These are phyloP conservation scores for Inosperma sp. DNA, from an alignment of 768 basidiomycete genomes.

Conservation along the genomic window DNA sequence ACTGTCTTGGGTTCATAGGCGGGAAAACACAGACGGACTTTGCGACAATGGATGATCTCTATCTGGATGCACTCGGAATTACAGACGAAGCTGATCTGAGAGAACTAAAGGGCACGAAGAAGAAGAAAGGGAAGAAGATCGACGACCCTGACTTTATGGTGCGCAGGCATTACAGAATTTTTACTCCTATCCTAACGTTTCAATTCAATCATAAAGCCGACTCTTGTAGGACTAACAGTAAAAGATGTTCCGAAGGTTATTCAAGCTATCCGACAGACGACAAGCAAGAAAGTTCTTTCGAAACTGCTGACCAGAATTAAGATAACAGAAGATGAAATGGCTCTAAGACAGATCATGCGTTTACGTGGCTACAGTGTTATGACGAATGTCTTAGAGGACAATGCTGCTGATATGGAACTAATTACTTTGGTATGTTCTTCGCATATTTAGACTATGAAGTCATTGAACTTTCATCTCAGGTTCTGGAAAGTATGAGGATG, in stretches of 20 bases:
- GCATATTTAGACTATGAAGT: background rate
- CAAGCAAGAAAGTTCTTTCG: slow-evolving; percentile 72
- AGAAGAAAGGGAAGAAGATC: slow-evolving; percentile 87
- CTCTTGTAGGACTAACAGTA: too few species aligned
- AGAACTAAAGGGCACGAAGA: slow-evolving; percentile 89
- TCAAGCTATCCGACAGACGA: slow-evolving; percentile 85
- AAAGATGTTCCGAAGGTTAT: slow-evolving; percentile 89
- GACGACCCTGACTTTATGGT: slow-evolving; percentile 90
- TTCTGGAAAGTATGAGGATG: slow-evolving; percentile 58
- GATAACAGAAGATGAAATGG: slow-evolving; percentile 80
- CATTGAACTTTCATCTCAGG: slow-evolving; percentile 31
- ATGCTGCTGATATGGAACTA: slow-evolving; percentile 65
- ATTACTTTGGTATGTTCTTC: slow-evolving; percentile 54
- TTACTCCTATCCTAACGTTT: slow-evolving; percentile 60
- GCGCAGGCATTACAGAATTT: slow-evolving; percentile 18
- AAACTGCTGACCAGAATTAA: slow-evolving; percentile 86
- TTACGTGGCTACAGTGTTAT: slow-evolving; percentile 91
- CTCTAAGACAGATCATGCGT: slow-evolving; percentile 82
- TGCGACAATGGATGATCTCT: slow-evolving; percentile 89
- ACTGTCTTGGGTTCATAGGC: slow-evolving; percentile 94
- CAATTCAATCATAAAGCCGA: slow-evolving; percentile 64
- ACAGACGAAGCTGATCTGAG: slow-evolving; percentile 81
- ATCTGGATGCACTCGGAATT: slow-evolving; percentile 93
- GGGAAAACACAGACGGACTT: slow-evolving; percentile 98
- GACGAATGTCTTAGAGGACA: slow-evolving; percentile 81